Percentiles rank a stretch among this genome's conserved stretches.
phyloP scores from a whole-genome alignment of 148 eudicot species.

The Arbutus unedo region DNA sequence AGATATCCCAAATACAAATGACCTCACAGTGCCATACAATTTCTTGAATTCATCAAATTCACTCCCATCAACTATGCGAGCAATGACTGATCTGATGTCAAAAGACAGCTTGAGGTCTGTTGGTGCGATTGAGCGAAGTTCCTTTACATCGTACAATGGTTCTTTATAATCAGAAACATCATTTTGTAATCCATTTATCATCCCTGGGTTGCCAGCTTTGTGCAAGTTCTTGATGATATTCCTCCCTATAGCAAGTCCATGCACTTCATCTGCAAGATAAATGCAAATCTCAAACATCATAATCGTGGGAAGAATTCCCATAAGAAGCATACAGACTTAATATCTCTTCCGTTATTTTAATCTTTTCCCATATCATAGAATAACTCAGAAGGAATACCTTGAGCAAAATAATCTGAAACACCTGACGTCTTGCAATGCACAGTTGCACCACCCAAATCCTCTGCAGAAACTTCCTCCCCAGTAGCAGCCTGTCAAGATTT shows the following conservation, averaged over 20 bases:
- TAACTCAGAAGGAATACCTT: conserved; percentile 42
- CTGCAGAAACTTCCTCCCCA: conserved; percentile 98
- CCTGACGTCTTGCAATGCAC: conserved; percentile 97
- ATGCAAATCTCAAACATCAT: conserved; percentile 3
- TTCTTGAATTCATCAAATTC: conserved; percentile 99
- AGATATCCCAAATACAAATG: conserved; percentile 25
- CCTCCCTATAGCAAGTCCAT: conserved; percentile 93
- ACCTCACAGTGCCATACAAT: conserved; percentile 98
- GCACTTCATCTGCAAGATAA: conserved; percentile 77
- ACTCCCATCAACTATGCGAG: conserved; percentile 94
- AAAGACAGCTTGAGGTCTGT: conserved; percentile 88
- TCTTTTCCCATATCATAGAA: neutral
- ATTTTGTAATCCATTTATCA: conserved; percentile 26
- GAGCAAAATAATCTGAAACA: conserved; percentile 94
- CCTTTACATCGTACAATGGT: conserved; percentile 74
- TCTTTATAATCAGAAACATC: conserved; percentile 49
- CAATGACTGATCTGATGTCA: conserved; percentile 85
- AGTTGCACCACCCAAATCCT: conserved; percentile 94
- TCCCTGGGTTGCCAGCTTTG: conserved; percentile 64
- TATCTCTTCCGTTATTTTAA: neutral
- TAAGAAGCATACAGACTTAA: neutral
- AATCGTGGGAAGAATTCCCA: neutral
- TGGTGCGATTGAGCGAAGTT: conserved; percentile 91
- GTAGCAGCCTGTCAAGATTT: conserved; percentile 84
- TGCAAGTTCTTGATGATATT: conserved; percentile 80